These are phyloP conservation scores for Ustilago shanxiensis DNA, from an alignment of 1,284 basidiomycete genomes.

Conservation along the genomic window DNA sequence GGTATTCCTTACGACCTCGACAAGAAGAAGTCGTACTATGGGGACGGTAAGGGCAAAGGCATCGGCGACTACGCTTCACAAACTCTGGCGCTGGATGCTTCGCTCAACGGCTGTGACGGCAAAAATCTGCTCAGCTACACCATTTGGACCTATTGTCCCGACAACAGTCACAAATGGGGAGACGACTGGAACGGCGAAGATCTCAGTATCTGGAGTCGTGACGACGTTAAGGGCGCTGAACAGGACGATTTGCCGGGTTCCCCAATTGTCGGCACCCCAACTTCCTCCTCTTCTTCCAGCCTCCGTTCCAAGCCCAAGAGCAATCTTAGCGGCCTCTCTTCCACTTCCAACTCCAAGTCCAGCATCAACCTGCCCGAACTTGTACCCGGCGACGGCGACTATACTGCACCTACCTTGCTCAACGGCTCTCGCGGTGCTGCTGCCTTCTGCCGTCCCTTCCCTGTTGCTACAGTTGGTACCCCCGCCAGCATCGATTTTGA, in stretches of 20 bases:
- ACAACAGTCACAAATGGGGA: conserved; percentile 84
- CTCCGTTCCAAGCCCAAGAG: conserved; percentile 17
- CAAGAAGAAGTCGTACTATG: conserved; percentile 78
- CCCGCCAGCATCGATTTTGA: conserved; percentile 61
- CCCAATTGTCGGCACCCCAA: not conserved
- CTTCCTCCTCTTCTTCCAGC: conserved; percentile 15
- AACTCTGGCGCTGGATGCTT: conserved; percentile 89
- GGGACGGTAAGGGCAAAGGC: conserved; percentile 57
- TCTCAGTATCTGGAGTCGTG: conserved; percentile 83
- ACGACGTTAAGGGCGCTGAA: conserved; percentile 75
- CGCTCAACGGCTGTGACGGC: conserved; percentile 89
- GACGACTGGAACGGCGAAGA: conserved; percentile 98
- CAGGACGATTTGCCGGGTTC: conserved; percentile 1
- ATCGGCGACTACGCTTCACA: conserved; percentile 80
- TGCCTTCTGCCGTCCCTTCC: conserved; percentile 62
- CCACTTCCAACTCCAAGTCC: conserved; percentile 12
- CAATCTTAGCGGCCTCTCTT: conserved; percentile 18
- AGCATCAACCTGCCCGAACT: conserved; percentile 30
- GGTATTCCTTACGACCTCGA: conserved; percentile 96
- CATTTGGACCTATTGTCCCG: conserved; percentile 89
- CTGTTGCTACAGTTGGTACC: conserved; percentile 55
- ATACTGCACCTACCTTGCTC: conserved; percentile 39
- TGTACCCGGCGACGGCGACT: conserved; percentile 24
- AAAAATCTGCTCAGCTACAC: conserved; percentile 85
- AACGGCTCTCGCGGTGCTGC: conserved; percentile 56